Evolutionary conservation across 371 early-diverging fungal genomes (phyloP).

Genomic region (Homolaphlyctis polyrhiza): DNA sequence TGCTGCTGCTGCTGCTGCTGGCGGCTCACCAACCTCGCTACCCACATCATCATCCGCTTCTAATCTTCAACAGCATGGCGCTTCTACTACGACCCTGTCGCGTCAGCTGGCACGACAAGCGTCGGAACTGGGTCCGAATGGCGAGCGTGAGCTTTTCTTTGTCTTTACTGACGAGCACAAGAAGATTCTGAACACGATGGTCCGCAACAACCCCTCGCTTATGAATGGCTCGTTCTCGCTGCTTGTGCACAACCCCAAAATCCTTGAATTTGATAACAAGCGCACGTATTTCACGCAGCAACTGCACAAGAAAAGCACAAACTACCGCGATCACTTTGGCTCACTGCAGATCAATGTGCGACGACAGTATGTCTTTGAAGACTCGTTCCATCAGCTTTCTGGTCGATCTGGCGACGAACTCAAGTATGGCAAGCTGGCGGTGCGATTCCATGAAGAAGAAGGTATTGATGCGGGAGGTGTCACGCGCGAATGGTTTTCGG

Average conservation of each 20-base stretch:
- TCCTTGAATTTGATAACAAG: conserved; percentile 98
- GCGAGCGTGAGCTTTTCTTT: conserved; percentile 65
- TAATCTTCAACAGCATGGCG: too few relatives aligned
- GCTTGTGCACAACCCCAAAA: conserved; percentile 91
- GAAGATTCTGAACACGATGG: conserved; percentile 94
- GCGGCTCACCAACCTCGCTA: background rate
- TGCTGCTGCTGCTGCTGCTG: background rate
- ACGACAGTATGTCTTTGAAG: conserved; percentile 93
- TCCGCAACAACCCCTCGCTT: conserved; percentile 91
- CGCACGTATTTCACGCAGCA: conserved; percentile 95
- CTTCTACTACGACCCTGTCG: conserved; percentile 1
- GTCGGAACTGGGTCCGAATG: conserved; percentile 18
- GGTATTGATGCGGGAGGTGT: conserved; percentile 99
- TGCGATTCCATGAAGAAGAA: conserved; percentile 95
- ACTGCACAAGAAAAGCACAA: conserved; percentile 69
- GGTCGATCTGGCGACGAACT: conserved; percentile 88
- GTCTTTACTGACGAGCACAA: conserved; percentile 93
- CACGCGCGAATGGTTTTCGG: conserved; percentile 98
- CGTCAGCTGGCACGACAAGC: conserved; percentile 3
- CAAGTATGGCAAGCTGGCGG: conserved; percentile 87
- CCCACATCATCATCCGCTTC: background rate
- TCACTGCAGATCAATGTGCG: conserved; percentile 85
- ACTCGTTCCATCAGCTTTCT: conserved; percentile 91
- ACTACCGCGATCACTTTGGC: conserved; percentile 59
- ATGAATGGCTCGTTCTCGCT: conserved; percentile 97